Base-by-base conservation (phyloP, 805 yeast species). In the Kuraishia molischiana region DNA sequence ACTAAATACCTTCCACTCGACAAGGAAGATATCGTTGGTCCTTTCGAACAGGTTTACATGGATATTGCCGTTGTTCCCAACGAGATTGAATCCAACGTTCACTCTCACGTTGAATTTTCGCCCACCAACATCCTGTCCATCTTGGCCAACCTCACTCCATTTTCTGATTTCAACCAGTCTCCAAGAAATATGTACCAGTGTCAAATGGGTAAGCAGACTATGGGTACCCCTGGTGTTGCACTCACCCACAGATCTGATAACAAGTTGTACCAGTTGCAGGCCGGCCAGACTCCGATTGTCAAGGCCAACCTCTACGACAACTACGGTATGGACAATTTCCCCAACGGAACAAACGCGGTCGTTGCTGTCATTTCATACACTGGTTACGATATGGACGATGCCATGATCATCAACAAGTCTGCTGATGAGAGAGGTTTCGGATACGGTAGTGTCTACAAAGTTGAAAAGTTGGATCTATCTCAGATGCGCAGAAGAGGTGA, bases 151-250 rank as follows among this genome's bases (percentile, higher is more conserved):
- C 72, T 92, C 68, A 92, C 98, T 2, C 98, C 98, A 48, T 92
- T 86, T 59, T 89, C 97, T 2, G 98, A 92, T 61, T 92, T 92
- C 69, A 92, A 92, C 63, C 98, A 92, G 69, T 89, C 97, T 20
- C 98, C 98, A 54, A 84, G 98, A 77, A 92, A 92, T 61, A 92
- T 92, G 97, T 92, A 92, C 61, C 98, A 92, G 68, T 92, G 98
- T 66, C 98, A 92, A 72, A 92, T 92, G 98, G 97, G 97, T 77
- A 92, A 92, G 67, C 98, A 92, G 69, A 90, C 98, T 17, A 92
- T 92, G 98, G 98, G 98, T 63, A 92, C 98, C 4, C 98, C 98
- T 6, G 97, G 97, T 65, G 95, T 92, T 45, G 97, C 95, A 0
- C 67, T 90, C 38, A 74, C 68, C 33, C 95, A 87, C 60, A 76